These are phyloP conservation scores for Excoecaria agallocha DNA, from an alignment of 345 rosid genomes.

Conservation along the genomic window DNA sequence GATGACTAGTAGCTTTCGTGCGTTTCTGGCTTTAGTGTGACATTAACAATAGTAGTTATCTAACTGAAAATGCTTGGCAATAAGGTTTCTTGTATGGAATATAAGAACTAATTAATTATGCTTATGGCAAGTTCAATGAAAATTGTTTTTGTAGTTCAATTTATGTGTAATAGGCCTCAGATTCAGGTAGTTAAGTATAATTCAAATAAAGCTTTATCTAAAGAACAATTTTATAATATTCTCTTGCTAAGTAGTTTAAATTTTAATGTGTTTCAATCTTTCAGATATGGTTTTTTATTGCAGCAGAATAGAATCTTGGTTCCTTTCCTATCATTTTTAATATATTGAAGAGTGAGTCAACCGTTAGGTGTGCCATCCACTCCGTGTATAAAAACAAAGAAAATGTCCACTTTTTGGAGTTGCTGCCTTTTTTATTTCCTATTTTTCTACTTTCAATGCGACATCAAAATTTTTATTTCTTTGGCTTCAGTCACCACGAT, in stretches of 20 bases:
- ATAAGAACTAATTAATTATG: too few species aligned
- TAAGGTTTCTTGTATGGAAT: too few species aligned
- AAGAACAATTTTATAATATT: not conserved
- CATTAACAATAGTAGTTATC: too few species aligned
- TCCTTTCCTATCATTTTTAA: not conserved
- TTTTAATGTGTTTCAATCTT: not conserved
- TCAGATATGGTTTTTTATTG: not conserved
- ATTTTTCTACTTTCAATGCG: too few species aligned
- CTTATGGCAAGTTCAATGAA: too few species aligned
- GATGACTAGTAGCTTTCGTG: not conserved
- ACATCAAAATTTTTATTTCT: too few species aligned
- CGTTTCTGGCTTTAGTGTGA: too few species aligned
- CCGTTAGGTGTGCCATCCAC: constrained; percentile 11
- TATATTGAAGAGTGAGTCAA: constrained; percentile 15
- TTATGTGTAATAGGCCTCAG: too few species aligned
- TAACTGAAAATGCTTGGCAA: too few species aligned
- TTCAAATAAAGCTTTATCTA: not conserved
- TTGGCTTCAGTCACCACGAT: too few species aligned
- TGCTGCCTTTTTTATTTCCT: not conserved
- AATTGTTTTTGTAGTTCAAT: too few species aligned
- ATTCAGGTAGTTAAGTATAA: too few species aligned
- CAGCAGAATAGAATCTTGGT: not conserved
- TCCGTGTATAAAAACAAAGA: not conserved
- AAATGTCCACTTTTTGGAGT: constrained; percentile 18
- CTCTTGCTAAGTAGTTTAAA: not conserved